Conservation (phyloP, 2,329 filamentous ascomycete genomes). For the Berkeleyomyces basicola region DNA sequence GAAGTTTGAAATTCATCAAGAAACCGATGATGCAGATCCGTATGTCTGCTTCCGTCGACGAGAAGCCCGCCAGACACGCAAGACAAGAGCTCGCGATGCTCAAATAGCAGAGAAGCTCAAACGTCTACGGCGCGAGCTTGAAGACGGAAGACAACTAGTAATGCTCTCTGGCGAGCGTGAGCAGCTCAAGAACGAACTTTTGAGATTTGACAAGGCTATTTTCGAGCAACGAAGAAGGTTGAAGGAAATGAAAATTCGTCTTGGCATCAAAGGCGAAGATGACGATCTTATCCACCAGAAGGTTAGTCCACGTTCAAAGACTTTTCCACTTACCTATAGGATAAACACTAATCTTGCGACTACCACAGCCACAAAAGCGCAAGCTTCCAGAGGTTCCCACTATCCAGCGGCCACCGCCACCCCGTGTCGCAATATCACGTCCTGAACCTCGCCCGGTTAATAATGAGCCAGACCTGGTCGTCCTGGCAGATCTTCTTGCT, state of each 20-base stretch:
- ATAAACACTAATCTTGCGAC: constrained; percentile 22
- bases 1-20: constrained; percentile 88
- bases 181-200: constrained; percentile 56
- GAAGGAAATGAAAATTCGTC: constrained; percentile 74
- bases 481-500: constrained; percentile 57
- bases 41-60: constrained; percentile 96
- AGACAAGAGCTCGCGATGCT: constrained; percentile 83
- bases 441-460: constrained; percentile 1
- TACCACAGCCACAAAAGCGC: constrained; percentile 49
- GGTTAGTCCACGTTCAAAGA: constrained; percentile 33
- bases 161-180: constrained; percentile 67
- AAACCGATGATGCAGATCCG: constrained; percentile 88
- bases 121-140: constrained; percentile 75
- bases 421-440: constrained; percentile 42
- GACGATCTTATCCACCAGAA: constrained; percentile 92
- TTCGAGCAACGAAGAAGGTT: constrained; percentile 71
- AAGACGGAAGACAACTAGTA: constrained; percentile 71
- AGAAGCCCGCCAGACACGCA: constrained; percentile 84
- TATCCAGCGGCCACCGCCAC: constrained; percentile 43
- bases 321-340: constrained; percentile 15
- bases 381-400: constrained; percentile 41
- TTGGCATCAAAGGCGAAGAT: constrained; percentile 82
- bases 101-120: constrained; percentile 91
- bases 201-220: constrained; percentile 57
- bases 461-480: constrained; percentile 62